Conservation (phyloP, 1,139 yeast species). For the Saccharomycopsis phalli region DNA sequence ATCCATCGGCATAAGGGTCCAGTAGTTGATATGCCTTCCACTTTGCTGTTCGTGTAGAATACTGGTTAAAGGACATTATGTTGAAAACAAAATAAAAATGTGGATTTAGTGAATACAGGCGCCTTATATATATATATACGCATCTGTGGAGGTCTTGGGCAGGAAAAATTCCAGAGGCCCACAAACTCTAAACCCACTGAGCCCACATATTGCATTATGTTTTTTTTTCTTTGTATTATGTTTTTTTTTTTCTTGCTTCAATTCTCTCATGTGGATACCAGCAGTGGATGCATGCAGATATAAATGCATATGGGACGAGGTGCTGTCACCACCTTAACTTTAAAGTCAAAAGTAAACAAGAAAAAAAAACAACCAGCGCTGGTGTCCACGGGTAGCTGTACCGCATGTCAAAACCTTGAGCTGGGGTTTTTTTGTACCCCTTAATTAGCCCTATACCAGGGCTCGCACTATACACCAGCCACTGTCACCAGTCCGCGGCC, state of each 20-base stretch:
- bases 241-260: slow-evolving; percentile 2
- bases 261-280: not conserved
- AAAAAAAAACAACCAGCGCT: no score
- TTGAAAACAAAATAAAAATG: not conserved
- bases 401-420: no score
- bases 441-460: no score
- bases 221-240: not conserved
- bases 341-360: no score
- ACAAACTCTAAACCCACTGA: not conserved
- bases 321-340: slow-evolving; percentile 2
- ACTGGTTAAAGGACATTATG: slow-evolving; percentile 21
- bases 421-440: no score
- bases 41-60: slow-evolving; percentile 39
- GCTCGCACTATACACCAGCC: no score
- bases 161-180: no score
- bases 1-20: slow-evolving; percentile 57
- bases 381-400: no score
- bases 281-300: no score
- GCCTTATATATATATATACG: no score
- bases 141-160: no score
- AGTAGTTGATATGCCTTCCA: slow-evolving; percentile 62
- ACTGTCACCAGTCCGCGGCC: no score
- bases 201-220: not conserved
- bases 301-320: not conserved
- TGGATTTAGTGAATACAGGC: not conserved